Percentiles rank a stretch among this genome's conserved stretches.
phyloP scores from a whole-genome alignment of 2,329 filamentous ascomycete species.

The Fusarium udum region DNA sequence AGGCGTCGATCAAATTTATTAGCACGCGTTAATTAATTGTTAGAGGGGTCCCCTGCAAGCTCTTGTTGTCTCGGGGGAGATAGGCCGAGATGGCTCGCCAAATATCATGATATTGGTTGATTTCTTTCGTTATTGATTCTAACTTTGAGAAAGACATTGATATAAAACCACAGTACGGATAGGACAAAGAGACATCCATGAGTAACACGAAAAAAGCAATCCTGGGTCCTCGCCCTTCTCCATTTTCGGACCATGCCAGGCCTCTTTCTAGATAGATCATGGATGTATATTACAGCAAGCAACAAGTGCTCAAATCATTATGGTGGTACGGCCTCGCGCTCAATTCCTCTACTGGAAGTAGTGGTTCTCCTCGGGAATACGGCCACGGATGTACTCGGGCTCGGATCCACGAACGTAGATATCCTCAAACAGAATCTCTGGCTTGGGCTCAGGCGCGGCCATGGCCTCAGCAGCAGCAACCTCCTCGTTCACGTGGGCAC shows the following conservation, averaged over 20 bases:
- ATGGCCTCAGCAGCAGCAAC: slow-evolving; percentile 91
- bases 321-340: slow-evolving; percentile 30
- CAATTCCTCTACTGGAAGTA: slow-evolving; percentile 35
- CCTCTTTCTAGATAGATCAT: slow-evolving; percentile 44
- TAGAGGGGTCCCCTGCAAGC: slow-evolving; percentile 20
- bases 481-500: slow-evolving; percentile 85
- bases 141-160: neutral
- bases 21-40: slow-evolving; percentile 3
- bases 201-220: slow-evolving; percentile 35
- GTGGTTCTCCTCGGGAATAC: slow-evolving; percentile 38
- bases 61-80: slow-evolving; percentile 25
- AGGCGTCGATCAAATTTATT: slow-evolving; percentile 14
- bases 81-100: slow-evolving; percentile 23
- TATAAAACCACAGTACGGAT: neutral
- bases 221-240: slow-evolving; percentile 36
- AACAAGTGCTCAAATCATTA: slow-evolving; percentile 48
- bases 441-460: slow-evolving; percentile 78
- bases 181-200: slow-evolving; percentile 33
- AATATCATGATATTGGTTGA: slow-evolving; percentile 11
- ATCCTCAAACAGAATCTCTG: slow-evolving; percentile 85
- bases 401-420: slow-evolving; percentile 42
- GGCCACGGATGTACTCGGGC: slow-evolving; percentile 44
- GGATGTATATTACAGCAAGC: slow-evolving; percentile 47
- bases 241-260: slow-evolving; percentile 39
- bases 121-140: neutral